A percentile compares a stretch with the other conserved stretches of the same genome.
phyloP scores from a whole-genome alignment of 805 yeast species.

The Pichia nanzhaoensis region DNA sequence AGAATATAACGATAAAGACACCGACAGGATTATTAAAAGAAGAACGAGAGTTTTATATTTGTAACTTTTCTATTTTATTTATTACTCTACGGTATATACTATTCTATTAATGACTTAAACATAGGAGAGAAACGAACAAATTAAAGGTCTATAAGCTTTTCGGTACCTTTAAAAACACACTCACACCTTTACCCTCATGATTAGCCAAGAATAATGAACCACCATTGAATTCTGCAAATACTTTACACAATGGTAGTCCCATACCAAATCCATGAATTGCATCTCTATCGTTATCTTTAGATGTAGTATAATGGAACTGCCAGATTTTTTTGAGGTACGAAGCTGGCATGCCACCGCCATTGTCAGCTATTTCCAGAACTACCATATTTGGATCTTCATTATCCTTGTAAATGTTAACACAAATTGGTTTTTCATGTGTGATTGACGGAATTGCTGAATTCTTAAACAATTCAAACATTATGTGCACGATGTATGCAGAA shows the following conservation, averaged over 20 bases:
- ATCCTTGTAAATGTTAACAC: constrained; percentile 11
- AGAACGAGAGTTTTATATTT: constrained; percentile 29
- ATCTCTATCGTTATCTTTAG: constrained; percentile 18
- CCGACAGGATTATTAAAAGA: constrained; percentile 25
- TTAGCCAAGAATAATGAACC: constrained; percentile 22
- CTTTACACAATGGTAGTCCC: constrained; percentile 29
- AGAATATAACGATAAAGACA: constrained; percentile 2
- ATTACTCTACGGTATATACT: neutral
- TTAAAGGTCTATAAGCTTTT: neutral
- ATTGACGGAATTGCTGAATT: constrained; percentile 28
- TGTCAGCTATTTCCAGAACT: constrained; percentile 21
- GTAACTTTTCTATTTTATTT: constrained; percentile 6
- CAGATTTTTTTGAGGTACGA: constrained; percentile 21
- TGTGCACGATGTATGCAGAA: constrained; percentile 27
- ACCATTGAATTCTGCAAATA: constrained; percentile 23
- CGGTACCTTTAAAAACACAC: constrained; percentile 22
- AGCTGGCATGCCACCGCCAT: constrained; percentile 27
- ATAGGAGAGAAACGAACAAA: no score
- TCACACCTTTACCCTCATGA: constrained; percentile 21
- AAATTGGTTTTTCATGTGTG: constrained; percentile 16
- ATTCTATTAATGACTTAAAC: neutral
- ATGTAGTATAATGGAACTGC: constrained; percentile 29
- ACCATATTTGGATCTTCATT: constrained; percentile 6
- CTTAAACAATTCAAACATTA: constrained; percentile 27
- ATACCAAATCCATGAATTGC: constrained; percentile 30